Conservation (phyloP, 2,329 filamentous ascomycete species). For the Neonectria ditissima region DNA sequence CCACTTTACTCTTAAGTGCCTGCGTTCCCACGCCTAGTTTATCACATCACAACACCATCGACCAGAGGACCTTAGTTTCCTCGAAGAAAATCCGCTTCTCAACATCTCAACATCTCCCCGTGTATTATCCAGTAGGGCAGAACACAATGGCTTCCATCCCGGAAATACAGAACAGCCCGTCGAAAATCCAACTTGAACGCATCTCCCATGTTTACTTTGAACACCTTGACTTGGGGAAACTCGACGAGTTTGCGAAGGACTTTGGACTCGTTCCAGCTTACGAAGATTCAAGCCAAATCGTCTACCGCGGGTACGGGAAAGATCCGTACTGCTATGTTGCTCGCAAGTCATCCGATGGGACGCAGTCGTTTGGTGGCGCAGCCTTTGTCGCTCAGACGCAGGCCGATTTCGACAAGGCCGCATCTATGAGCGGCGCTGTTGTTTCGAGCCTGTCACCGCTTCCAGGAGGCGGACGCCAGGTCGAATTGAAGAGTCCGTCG, state of each 20-base stretch:
- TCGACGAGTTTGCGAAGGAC: slow-evolving; percentile 7
- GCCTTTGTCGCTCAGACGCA: slow-evolving; percentile 15
- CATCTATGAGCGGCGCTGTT: slow-evolving; percentile 5
- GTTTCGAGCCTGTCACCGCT: background rate
- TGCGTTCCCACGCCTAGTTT: too few species aligned
- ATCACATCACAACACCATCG: too few species aligned
- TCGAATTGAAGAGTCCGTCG: background rate
- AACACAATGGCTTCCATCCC: too few species aligned
- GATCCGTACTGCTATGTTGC: slow-evolving; percentile 23
- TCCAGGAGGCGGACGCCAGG: slow-evolving; percentile 8
- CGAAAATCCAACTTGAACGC: slow-evolving; percentile 15
- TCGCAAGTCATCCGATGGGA: background rate
- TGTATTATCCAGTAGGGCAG: too few species aligned
- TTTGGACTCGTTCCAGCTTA: slow-evolving; percentile 6
- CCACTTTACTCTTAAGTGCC: too few species aligned
- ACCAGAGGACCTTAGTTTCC: too few species aligned
- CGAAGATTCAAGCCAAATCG: background rate
- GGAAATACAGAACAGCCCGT: slow-evolving; percentile 1
- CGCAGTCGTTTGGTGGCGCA: slow-evolving; percentile 1
- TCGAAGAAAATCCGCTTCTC: too few species aligned
- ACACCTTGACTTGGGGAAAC: slow-evolving; percentile 1
- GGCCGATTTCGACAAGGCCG: slow-evolving; percentile 20
- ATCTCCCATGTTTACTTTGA: slow-evolving; percentile 17
- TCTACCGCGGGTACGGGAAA: slow-evolving; percentile 17
- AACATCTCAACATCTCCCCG: too few species aligned